These are phyloP conservation scores for Lasiodiplodia citricola DNA, from an alignment of 2,329 filamentous ascomycete genomes.

Conservation along the genomic window DNA sequence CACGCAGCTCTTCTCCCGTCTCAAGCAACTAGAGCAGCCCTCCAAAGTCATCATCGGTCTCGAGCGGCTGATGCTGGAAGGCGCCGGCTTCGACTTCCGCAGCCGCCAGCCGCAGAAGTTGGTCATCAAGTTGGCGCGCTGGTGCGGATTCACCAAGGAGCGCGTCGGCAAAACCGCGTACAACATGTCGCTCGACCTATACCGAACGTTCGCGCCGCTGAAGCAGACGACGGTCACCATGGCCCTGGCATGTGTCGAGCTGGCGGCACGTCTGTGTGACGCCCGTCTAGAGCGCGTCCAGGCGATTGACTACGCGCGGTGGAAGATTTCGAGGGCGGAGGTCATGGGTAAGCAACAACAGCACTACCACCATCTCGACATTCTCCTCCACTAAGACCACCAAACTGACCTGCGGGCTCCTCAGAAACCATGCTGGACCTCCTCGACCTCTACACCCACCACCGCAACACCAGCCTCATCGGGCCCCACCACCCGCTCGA, in stretches of 20 bases:
- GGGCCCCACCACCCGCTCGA: conserved; percentile 75
- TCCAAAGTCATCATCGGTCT: conserved; percentile 85
- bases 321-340: conserved; percentile 52
- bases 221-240: conserved; percentile 89
- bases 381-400: neutral
- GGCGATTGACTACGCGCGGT: conserved; percentile 53
- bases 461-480: conserved; percentile 74
- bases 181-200: conserved; percentile 84
- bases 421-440: conserved; percentile 87
- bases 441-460: conserved; percentile 89
- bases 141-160: conserved; percentile 59
- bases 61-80: conserved; percentile 91
- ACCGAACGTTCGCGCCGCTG: conserved; percentile 89
- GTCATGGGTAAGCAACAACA: conserved; percentile 46
- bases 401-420: conserved; percentile 17
- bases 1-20: neutral
- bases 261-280: conserved; percentile 72
- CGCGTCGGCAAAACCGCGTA: conserved; percentile 72
- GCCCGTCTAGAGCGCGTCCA: conserved; percentile 58
- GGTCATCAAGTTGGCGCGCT: conserved; percentile 77
- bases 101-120: conserved; percentile 86
- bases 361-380: neutral
- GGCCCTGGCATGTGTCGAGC: conserved; percentile 80
- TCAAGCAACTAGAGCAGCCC: conserved; percentile 76
- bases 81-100: conserved; percentile 91